Evolutionary conservation across 2,329 filamentous ascomycete species (phyloP).

Genomic region (Pseudogymnoascus sp.): DNA sequence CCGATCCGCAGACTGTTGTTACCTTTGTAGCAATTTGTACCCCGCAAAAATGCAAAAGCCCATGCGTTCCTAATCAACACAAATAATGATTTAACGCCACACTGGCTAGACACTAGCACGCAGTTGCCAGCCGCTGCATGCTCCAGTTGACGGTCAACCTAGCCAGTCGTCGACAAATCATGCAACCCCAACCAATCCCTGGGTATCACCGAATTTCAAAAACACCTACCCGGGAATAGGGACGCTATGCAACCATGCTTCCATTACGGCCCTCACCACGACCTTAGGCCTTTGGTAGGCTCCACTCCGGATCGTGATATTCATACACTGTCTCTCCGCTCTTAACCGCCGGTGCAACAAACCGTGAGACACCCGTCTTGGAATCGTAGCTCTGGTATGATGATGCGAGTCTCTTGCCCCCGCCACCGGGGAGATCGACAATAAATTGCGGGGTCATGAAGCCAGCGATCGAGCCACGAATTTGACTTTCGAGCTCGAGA

Average conservation of each 20-base stretch:
- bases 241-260: neutral
- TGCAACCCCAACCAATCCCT: neutral
- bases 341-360: slow-evolving; percentile 45
- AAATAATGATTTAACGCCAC: neutral
- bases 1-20: slow-evolving; percentile 5
- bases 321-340: slow-evolving; percentile 42
- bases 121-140: neutral
- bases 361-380: slow-evolving; percentile 44
- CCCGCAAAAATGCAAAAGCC: neutral
- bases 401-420: slow-evolving; percentile 52
- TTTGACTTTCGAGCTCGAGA: slow-evolving; percentile 46
- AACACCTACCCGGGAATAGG: neutral
- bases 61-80: neutral
- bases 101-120: neutral
- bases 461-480: slow-evolving; percentile 52
- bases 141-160: neutral
- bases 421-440: slow-evolving; percentile 54
- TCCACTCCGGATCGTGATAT: slow-evolving; percentile 44
- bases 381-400: slow-evolving; percentile 46
- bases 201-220: neutral
- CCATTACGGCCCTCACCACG: neutral
- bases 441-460: slow-evolving; percentile 56
- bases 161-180: neutral
- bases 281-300: neutral
- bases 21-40: neutral